Conservation (phyloP, 495 filamentous ascomycete species). For the Glarea lozoyensis region DNA sequence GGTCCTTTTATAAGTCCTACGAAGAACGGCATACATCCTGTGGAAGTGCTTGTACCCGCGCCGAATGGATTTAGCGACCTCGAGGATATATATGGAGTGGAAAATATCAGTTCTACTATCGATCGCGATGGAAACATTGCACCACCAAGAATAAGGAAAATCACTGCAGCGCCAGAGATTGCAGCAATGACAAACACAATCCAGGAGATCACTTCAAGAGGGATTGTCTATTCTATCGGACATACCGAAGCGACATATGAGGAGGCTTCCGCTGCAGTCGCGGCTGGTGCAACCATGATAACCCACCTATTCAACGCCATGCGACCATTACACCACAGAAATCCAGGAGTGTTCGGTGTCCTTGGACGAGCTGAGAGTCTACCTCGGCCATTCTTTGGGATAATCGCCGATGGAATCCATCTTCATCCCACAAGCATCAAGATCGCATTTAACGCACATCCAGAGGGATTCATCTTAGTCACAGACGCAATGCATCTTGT, state of each 20-base stretch:
- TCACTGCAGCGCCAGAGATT: conserved; percentile 75
- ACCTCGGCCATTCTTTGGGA: conserved; percentile 50
- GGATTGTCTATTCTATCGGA: conserved; percentile 67
- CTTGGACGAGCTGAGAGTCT: conserved; percentile 40
- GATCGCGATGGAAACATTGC: conserved; percentile 15
- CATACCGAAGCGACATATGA: conserved; percentile 77
- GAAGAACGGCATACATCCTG: conserved; percentile 67
- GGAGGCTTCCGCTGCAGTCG: conserved; percentile 54
- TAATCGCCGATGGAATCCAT: conserved; percentile 61
- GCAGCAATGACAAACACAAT: conserved; percentile 54
- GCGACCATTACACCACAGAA: conserved; percentile 74
- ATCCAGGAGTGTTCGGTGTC: conserved; percentile 76
- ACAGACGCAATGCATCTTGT: conserved; percentile 59
- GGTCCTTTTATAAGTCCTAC: conserved; percentile 68
- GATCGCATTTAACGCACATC: conserved; percentile 54
- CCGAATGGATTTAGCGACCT: conserved; percentile 45
- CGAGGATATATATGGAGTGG: conserved; percentile 56
- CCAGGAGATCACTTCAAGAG: conserved; percentile 44
- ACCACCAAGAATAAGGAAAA: conserved; percentile 47
- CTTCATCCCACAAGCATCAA: conserved; percentile 54
- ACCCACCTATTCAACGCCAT: conserved; percentile 91
- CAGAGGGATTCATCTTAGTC: conserved; percentile 54
- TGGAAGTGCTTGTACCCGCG: conserved; percentile 49
- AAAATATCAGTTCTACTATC: conserved; percentile 40
- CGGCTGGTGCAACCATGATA: conserved; percentile 69